Base-by-base conservation (phyloP, 192 early-diverging fungal species). In the Funneliformis mosseae region DNA sequence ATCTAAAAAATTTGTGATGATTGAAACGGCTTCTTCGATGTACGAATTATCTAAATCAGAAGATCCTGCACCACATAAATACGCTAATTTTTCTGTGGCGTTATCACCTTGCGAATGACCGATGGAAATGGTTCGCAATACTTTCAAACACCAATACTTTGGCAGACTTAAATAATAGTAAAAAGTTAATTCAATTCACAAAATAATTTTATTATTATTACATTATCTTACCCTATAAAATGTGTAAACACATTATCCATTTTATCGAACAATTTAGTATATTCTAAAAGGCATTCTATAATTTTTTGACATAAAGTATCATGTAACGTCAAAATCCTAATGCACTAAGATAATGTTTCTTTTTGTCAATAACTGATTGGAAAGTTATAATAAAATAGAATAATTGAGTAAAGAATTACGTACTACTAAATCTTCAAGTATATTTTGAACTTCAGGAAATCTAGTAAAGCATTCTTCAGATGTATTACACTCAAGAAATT, bases 261-360 rank as follows among this genome's bases (percentile, higher is more conserved):
- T 48, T 25, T 21, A 18, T 46, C 28, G 12, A 18, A 23, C 2
- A 77, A 43, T 50, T 78, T 78, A 5, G 77, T 42, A 45, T 67
- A 78, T 69, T 78, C 77, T 28, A 78, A 23, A 6, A 78, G 12
- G 23, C 77, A 78, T 66, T 68, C 67, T 21, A 78, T 14, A 78
- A 78, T 23, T 45, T 48, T 48, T 67, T 67, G 21, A 9, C 41
- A 68, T 27, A 16, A 12, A 18, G 3, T 33, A 27, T 63, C 39
- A 45, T 78, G 63, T 10, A 78, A n/a, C 10, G 48, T 14, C 43
- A 78, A 27, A 68, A 66, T 69, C 27, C 46, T 48, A 48, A 45
- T 78, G 14, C 28, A 38, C 77, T 78, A 68, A 38, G 27, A 41
- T 61, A 63, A 33, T 33, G 33, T 3, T 33, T 33, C 33, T 33